Base-by-base conservation (phyloP, 805 yeast species). In the Hyphopichia homilentoma region DNA sequence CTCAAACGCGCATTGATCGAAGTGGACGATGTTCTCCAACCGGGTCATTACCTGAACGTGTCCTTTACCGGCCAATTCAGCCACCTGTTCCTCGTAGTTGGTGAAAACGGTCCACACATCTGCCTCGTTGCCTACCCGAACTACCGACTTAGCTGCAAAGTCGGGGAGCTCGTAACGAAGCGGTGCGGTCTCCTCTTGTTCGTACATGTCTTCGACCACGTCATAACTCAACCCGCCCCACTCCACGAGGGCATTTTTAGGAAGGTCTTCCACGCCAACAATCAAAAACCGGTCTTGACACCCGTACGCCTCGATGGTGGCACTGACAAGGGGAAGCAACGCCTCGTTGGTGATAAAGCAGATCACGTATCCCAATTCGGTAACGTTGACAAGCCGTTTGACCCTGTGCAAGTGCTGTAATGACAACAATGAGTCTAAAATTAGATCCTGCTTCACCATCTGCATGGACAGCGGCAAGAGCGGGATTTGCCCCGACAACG, bases 401-500 rank as follows among this genome's bases (percentile, higher is more conserved):
- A 88, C 81, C 11, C 76, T 70, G 39, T 70, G 66, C 30, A 87
- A 73, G 57, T 88, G 93, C 53, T 86, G 95, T 30, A 89, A 68
- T 0, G 95, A 67, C 16, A 88, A 55, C 0, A 68, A 62, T 0
- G 77, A 50, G 32, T 77, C 73, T 4, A 52, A 38, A n/a, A n/a
- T n/a, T n/a, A n/a, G n/a, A n/a, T n/a, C n/a, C n/a, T n/a, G n/a
- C n/a, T n/a, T n/a, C 4, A 18, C 24, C 3, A 49, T 40, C 7
- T 57, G 61, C 89, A 90, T 84, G 8, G 75, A 55, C 1, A 75
- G 56, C 0, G 98, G 97, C 2, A 81, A 54, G 24, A 93, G 63
- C 2, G 96, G 94, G 23, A 93, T 89, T 61, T 93, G 97, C 0
- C 98, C 98, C 31, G 97, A 85, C 8, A 89, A 54, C 22, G 70